Evolutionary conservation across 2,329 filamentous ascomycete genomes (phyloP).

Genomic region (Byssochlamys sp.): DNA sequence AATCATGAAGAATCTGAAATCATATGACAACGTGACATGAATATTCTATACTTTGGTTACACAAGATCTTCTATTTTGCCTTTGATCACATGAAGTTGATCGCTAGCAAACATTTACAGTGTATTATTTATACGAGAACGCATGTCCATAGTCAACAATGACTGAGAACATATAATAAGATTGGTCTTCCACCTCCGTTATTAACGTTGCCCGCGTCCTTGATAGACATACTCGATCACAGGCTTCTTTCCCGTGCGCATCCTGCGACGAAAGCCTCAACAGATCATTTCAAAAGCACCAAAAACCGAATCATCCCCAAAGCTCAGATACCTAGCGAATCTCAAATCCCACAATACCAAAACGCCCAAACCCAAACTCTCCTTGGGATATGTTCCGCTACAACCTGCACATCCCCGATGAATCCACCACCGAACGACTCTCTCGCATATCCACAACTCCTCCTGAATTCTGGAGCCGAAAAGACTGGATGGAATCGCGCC

Average conservation of each 20-base stretch:
- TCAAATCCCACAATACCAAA: background rate
- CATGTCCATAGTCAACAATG: too few relatives aligned
- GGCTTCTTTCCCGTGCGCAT: too few relatives aligned
- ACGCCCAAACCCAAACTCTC: background rate
- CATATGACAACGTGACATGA: background rate
- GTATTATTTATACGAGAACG: too few relatives aligned
- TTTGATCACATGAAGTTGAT: background rate
- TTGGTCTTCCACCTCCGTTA: too few relatives aligned
- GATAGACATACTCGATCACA: too few relatives aligned
- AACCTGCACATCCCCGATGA: background rate
- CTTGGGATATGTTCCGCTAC: background rate
- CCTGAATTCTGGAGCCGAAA: constrained; percentile 9
- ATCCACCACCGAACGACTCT: background rate
- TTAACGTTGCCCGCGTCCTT: too few relatives aligned
- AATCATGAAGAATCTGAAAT: background rate
- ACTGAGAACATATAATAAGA: too few relatives aligned
- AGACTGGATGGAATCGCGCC: constrained; percentile 9
- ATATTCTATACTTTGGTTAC: background rate
- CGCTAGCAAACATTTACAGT: background rate
- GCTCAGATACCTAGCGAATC: background rate
- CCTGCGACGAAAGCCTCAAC: too few relatives aligned
- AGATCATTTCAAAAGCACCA: too few relatives aligned
- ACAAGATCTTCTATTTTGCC: background rate
- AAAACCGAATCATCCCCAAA: too few relatives aligned
- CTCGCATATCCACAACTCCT: constrained; percentile 4